phyloP scores from a whole-genome alignment of 176 grass and related monocot genomes.

The Urochloa ruziziensis region DNA sequence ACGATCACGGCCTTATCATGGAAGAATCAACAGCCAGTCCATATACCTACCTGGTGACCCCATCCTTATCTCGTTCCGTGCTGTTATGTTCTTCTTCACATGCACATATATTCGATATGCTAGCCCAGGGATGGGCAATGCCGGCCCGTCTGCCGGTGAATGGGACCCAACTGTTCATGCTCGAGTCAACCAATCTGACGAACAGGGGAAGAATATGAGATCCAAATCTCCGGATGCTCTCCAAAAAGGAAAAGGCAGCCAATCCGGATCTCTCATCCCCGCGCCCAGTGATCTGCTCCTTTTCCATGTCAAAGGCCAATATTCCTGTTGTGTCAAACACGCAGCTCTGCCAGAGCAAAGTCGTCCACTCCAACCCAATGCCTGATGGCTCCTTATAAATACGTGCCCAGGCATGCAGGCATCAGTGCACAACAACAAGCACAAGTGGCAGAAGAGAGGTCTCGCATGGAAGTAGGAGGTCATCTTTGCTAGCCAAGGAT shows the following conservation, averaged over 20 bases:
- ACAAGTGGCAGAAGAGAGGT: not conserved
- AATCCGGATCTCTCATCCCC: constrained; percentile 23
- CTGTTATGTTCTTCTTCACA: constrained; percentile 30
- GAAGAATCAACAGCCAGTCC: not conserved
- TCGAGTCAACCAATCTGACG: constrained; percentile 25
- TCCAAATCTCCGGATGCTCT: constrained; percentile 44
- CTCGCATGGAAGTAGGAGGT: constrained; percentile 30
- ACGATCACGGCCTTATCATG: constrained; percentile 12
- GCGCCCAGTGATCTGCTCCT: not conserved
- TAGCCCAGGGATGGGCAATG: not conserved
- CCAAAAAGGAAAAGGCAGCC: constrained; percentile 10
- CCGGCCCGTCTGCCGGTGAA: not conserved
- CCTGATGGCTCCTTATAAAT: constrained; percentile 4
- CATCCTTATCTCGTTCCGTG: constrained; percentile 21
- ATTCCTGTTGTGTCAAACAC: constrained; percentile 31
- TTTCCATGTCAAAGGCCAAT: constrained; percentile 36
- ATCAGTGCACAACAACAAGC: constrained; percentile 1
- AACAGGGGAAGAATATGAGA: not conserved
- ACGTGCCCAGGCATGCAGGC: constrained; percentile 10
- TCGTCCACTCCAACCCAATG: not conserved
- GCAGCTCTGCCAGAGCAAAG: not conserved
- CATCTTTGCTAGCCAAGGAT: constrained; percentile 50
- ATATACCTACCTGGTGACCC: not conserved
- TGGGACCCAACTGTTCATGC: not conserved
- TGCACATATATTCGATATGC: constrained; percentile 39